Conservation (phyloP, 345 rosid genomes). For the Theobroma cacao region DNA sequence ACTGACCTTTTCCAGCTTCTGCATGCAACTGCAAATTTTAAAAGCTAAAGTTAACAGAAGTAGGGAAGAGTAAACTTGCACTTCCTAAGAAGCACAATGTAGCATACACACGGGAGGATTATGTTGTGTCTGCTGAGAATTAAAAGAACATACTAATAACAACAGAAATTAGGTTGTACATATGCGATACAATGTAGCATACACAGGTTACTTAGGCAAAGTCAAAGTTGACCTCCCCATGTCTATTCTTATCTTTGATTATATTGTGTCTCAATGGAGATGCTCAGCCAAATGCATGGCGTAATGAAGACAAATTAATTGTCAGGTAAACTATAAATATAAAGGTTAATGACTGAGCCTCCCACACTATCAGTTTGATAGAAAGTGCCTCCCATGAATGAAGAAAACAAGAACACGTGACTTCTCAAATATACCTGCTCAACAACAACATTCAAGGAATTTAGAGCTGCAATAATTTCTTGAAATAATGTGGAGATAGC, state of each 20-base stretch:
- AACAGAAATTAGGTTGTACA: too few relatives aligned
- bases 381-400: background rate
- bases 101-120: too few relatives aligned
- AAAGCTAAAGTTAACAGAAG: constrained; percentile 6
- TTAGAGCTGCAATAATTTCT: constrained; percentile 57
- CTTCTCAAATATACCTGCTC: constrained; percentile 61
- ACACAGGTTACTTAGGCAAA: background rate
- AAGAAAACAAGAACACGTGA: too few relatives aligned
- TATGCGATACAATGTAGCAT: background rate
- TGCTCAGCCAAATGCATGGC: background rate
- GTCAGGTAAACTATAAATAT: background rate
- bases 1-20: constrained; percentile 93
- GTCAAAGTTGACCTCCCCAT: background rate
- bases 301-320: background rate
- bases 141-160: too few relatives aligned
- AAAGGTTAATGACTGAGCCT: background rate
- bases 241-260: background rate
- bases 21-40: constrained; percentile 56
- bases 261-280: background rate
- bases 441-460: constrained; percentile 63
- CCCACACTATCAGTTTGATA: background rate
- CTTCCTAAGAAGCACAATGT: background rate
- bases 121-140: too few relatives aligned
- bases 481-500: constrained; percentile 60
- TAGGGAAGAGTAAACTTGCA: constrained; percentile 1